Base-by-base conservation (phyloP, 2,329 filamentous ascomycete genomes). In the Ascochyta pisi region DNA sequence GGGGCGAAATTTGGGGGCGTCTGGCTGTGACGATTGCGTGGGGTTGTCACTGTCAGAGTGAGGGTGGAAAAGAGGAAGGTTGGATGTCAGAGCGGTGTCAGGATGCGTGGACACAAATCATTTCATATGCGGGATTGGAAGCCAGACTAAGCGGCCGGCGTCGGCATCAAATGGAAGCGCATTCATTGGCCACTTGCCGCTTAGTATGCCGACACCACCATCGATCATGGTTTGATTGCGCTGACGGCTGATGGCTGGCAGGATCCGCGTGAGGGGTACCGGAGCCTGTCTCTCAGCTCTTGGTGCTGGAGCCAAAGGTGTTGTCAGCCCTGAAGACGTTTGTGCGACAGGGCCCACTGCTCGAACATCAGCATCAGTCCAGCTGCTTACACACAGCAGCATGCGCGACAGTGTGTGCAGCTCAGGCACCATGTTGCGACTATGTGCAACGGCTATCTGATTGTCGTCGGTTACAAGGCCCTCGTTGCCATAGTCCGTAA, bases 151-250 rank as follows among this genome's bases (percentile, higher is more conserved):
- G 52, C 50, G 46, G 54, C 64, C 66, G 63, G 47, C 56, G 39
- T 67, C 66, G 62, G 62, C 68, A 63, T 63, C 57, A 62, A 72
- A 67, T 71, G 41, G 22, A 43, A 19, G 31, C 29, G 23, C 45
- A 40, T 31, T 67, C 52, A 72, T 72, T 72, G 69, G 69, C 19
- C 43, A 33, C 44, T 35, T 44, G 42, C 54, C 51, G 43, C 48
- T 43, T 43, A 48, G 44, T 22, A 50, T 60, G 60, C 66, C 64
- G 60, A 52, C 50, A 50, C 61, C 51, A 53, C 34, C n/a, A 55
- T 54, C 37, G 45, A 54, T 62, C 59, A 60, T 54, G 54, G 53
- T 56, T 63, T 58, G 33, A 64, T 60, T 62, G 54, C 40, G 31
- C 49, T 42, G 54, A 52, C 52, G 54, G 62, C 54, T 50, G 40